Conservation (phyloP, 2,329 filamentous ascomycete genomes). For the Phialophora verrucosa region DNA sequence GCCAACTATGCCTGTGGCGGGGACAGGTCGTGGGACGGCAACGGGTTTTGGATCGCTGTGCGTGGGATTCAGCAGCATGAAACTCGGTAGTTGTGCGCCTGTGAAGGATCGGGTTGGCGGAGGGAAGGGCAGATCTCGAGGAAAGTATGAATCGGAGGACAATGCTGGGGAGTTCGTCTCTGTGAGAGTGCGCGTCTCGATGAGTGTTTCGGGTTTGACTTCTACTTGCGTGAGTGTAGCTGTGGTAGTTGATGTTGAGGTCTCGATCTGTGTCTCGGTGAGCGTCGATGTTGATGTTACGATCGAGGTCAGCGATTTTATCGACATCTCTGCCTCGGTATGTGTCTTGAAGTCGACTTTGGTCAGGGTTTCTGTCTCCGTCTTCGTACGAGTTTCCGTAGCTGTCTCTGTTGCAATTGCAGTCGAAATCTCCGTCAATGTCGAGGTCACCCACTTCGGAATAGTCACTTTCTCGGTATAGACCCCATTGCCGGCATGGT, state of each 20-base stretch:
- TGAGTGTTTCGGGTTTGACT: background rate
- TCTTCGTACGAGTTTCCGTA: background rate
- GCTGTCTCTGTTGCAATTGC: background rate
- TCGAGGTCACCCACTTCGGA: background rate
- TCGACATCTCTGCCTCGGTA: background rate
- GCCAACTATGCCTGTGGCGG: background rate
- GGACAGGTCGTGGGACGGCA: background rate
- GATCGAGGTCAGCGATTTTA: background rate
- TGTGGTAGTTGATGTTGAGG: background rate
- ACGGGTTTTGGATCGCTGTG: background rate
- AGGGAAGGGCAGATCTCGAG: background rate
- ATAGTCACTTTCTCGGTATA: background rate
- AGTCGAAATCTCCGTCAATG: background rate
- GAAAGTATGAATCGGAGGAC: background rate
- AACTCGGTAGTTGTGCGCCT: background rate
- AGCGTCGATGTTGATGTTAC: too few species aligned
- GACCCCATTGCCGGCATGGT: background rate
- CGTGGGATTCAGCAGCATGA: background rate
- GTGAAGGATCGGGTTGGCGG: constrained; percentile 8
- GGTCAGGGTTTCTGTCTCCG: background rate
- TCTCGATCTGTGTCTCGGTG: background rate
- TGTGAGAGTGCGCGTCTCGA: background rate
- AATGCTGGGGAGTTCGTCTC: background rate
- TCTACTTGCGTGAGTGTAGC: background rate
- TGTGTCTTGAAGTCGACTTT: constrained; percentile 1